Conservation (phyloP, 495 filamentous ascomycete species). For the Penicillium odoratum region DNA sequence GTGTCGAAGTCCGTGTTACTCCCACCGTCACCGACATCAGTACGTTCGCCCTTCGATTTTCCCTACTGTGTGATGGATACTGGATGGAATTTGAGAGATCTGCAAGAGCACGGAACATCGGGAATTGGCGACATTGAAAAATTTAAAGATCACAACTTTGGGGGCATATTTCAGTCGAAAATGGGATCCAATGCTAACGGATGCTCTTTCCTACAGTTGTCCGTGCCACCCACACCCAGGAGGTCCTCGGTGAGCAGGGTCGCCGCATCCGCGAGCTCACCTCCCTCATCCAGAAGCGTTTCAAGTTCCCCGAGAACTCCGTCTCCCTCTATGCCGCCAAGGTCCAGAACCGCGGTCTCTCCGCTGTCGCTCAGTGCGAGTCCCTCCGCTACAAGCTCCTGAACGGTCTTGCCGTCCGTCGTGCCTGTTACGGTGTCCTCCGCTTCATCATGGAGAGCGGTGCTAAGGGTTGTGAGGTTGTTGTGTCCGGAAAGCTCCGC, state of each 20-base stretch:
- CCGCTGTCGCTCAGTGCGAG: conserved; percentile 99
- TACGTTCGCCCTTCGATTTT: conserved; percentile 43
- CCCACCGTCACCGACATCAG: conserved; percentile 99
- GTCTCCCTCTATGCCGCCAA: conserved; percentile 99
- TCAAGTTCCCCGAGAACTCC: conserved; percentile 99
- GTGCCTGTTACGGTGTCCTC: conserved; percentile 99
- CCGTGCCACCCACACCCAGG: conserved; percentile 99
- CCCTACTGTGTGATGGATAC: conserved; percentile 10
- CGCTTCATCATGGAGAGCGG: conserved; percentile 99
- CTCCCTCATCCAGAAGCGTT: conserved; percentile 99
- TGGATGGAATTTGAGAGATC: conserved; percentile 15
- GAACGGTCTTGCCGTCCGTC: conserved; percentile 95
- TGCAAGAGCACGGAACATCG: conserved; percentile 12
- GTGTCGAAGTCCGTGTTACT: conserved; percentile 99
- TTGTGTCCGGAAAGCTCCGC: conserved; percentile 97
- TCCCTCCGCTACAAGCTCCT: conserved; percentile 99
- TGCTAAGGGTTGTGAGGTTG: conserved; percentile 99
- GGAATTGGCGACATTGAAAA: conserved; percentile 9
- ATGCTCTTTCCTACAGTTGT: conserved; percentile 62
- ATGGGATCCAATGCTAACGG: conserved; percentile 37
- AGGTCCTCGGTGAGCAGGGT: conserved; percentile 99
- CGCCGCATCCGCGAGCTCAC: conserved; percentile 99
- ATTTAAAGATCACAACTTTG: conserved; percentile 18
- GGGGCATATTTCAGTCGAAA: conserved; percentile 8
- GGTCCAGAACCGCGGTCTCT: conserved; percentile 99